Percentiles rank a stretch among this genome's conserved stretches.
These are phyloP conservation scores for Heritiera fomes DNA, from an alignment of 345 rosid genomes.

Conservation along the genomic window DNA sequence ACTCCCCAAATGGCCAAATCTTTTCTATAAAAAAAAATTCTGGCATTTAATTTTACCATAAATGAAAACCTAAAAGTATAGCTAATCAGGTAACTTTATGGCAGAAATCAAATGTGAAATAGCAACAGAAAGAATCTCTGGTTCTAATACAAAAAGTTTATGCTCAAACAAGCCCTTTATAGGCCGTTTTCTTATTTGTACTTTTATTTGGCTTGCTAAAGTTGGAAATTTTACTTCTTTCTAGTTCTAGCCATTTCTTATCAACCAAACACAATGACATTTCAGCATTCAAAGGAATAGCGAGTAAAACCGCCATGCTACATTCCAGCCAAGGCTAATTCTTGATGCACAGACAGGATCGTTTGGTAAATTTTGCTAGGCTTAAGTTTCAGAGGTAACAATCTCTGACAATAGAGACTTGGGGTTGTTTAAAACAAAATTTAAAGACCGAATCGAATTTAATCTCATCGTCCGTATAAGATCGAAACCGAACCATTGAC, in stretches of 20 bases:
- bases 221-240: not conserved
- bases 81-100: not conserved
- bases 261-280: not conserved
- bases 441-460: constrained; percentile 1
- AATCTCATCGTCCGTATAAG: not conserved
- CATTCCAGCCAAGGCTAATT: constrained; percentile 2
- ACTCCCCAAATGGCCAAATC: not conserved
- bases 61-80: not conserved
- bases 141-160: not conserved
- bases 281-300: constrained; percentile 4
- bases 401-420: not conserved
- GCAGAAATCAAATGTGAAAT: not conserved
- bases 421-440: not conserved
- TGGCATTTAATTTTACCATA: not conserved
- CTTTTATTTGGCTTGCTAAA: not conserved
- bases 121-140: not conserved
- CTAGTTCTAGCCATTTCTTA: not conserved
- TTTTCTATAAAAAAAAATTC: not conserved
- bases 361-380: not conserved
- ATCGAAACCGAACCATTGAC: constrained; percentile 1
- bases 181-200: not conserved
- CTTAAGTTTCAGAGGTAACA: not conserved
- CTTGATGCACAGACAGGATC: not conserved
- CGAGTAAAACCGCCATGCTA: not conserved
- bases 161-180: not conserved